Percentiles rank a stretch among this genome's conserved stretches.
These are phyloP conservation scores for Diaporthe aspalathi DNA, from an alignment of 2,329 filamentous ascomycete species.

Conservation along the genomic window DNA sequence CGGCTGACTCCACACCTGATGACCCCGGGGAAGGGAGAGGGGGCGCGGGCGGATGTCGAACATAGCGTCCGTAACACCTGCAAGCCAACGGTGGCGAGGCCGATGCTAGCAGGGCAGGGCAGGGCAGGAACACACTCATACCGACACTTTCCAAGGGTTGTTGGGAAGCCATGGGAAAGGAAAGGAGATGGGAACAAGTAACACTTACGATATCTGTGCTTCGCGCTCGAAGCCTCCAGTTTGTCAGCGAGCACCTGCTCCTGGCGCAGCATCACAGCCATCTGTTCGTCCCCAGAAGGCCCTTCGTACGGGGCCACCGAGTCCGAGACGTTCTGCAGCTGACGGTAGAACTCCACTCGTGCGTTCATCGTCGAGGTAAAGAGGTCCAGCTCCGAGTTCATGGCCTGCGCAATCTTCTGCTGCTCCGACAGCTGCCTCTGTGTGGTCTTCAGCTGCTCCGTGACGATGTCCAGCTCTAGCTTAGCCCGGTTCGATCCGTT, in stretches of 20 bases:
- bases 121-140: too few relatives aligned
- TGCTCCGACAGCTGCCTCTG: constrained; percentile 66
- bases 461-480: constrained; percentile 74
- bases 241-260: constrained; percentile 67
- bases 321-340: constrained; percentile 92
- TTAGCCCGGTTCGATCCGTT: constrained; percentile 65
- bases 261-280: constrained; percentile 55
- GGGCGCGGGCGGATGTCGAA: too few relatives aligned
- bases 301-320: constrained; percentile 82
- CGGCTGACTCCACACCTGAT: neutral
- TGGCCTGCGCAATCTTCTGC: constrained; percentile 56
- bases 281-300: constrained; percentile 62
- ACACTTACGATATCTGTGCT: constrained; percentile 76
- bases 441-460: constrained; percentile 70
- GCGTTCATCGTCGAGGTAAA: constrained; percentile 86
- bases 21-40: neutral
- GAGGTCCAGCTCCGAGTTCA: constrained; percentile 79
- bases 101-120: neutral
- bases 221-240: constrained; percentile 74
- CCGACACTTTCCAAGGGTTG: neutral
- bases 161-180: neutral
- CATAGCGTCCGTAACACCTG: neutral
- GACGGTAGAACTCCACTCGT: constrained; percentile 88
- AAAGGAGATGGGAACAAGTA: neutral
- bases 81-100: neutral